phyloP scores from a whole-genome alignment of 768 basidiomycete genomes.

The Dacryopinax primogenitus region DNA sequence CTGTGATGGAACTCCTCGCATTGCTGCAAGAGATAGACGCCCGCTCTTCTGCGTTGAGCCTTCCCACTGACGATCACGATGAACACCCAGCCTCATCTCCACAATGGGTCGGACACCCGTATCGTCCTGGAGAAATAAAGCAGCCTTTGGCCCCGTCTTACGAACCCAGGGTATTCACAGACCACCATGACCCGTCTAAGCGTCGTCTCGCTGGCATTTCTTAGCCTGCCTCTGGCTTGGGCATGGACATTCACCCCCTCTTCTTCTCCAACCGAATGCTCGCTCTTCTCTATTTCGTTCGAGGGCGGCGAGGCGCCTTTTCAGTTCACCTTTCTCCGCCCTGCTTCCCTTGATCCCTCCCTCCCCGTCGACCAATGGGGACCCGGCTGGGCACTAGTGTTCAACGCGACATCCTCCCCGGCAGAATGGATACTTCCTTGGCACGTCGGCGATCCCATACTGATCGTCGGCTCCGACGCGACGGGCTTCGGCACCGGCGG shows the following conservation, averaged over 20 bases:
- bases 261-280: background rate
- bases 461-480: background rate
- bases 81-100: too few species aligned
- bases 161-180: too few species aligned
- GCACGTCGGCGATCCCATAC: background rate
- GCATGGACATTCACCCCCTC: background rate
- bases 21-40: too few species aligned
- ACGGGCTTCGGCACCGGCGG: conserved; percentile 1
- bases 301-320: background rate
- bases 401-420: background rate
- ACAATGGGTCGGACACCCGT: too few species aligned
- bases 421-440: background rate
- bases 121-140: too few species aligned
- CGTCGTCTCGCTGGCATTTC: background rate
- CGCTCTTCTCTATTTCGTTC: background rate
- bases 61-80: too few species aligned
- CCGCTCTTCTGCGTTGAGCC: too few species aligned
- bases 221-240: background rate
- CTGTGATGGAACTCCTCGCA: too few species aligned
- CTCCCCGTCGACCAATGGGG: background rate
- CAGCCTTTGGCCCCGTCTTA: too few species aligned
- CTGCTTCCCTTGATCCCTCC: background rate
- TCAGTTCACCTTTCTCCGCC: conserved; percentile 2
- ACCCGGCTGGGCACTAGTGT: background rate
- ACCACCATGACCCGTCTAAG: background rate